A percentile compares a stretch with the other conserved stretches of the same genome.
These are phyloP conservation scores for Phytopythium kandeliae DNA, from an alignment of 352 stramenopile genomes.

Conservation along the genomic window DNA sequence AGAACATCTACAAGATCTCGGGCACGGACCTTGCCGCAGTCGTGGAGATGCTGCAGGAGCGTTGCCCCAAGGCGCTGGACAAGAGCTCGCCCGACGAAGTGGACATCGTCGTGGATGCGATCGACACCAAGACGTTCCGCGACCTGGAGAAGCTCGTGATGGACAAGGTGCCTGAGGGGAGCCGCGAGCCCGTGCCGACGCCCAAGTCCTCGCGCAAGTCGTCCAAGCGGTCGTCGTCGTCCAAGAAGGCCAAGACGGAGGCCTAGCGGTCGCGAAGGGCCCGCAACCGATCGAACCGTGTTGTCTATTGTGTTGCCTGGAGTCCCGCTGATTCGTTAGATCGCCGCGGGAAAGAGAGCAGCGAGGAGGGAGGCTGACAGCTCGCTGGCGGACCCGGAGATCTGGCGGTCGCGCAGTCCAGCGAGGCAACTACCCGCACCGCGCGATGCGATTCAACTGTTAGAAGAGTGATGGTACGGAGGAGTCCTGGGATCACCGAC, in stretches of 20 bases:
- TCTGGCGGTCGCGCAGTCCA: background rate
- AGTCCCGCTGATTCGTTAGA: too few species aligned
- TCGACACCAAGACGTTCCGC: conserved; percentile 87
- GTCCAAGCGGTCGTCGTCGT: conserved; percentile 35
- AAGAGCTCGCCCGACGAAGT: conserved; percentile 85
- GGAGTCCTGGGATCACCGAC: background rate
- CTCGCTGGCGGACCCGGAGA: background rate
- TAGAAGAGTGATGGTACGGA: background rate
- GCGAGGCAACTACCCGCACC: background rate
- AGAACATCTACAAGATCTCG: conserved; percentile 87
- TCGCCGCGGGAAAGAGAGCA: background rate
- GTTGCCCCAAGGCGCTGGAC: conserved; percentile 80
- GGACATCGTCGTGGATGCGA: conserved; percentile 85
- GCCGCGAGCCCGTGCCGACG: conserved; percentile 50
- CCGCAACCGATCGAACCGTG: too few species aligned
- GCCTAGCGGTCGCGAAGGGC: conserved; percentile 8
- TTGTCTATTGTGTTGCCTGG: too few species aligned
- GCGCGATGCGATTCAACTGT: background rate
- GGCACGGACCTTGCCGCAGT: conserved; percentile 67
- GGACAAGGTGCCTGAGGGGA: conserved; percentile 66
- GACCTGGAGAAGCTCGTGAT: conserved; percentile 78
- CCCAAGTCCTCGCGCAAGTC: conserved; percentile 58
- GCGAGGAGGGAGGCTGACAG: background rate
- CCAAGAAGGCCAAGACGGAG: conserved; percentile 64
- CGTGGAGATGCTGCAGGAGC: conserved; percentile 78